These are phyloP conservation scores for Colletotrichum somersetense DNA, from an alignment of 2,329 filamentous ascomycete species.

Conservation along the genomic window DNA sequence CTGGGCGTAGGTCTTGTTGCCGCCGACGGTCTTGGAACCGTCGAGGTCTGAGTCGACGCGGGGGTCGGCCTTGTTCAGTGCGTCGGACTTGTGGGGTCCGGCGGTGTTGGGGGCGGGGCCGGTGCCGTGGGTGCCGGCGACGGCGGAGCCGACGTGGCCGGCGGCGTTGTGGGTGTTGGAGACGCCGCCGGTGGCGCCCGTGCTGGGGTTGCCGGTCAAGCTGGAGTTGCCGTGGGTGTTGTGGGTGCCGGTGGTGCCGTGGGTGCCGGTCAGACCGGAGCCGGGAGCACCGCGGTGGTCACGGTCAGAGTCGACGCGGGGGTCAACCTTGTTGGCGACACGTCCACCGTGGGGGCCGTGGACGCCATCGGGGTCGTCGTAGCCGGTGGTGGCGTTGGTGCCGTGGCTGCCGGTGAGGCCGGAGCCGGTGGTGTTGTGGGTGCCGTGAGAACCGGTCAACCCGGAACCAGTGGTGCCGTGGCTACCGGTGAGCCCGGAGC, in stretches of 20 bases:
- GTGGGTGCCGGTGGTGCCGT: constrained; percentile 40
- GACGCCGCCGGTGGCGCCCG: constrained; percentile 36
- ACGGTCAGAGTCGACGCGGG: too few relatives aligned
- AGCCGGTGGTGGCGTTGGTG: constrained; percentile 45
- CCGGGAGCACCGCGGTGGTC: constrained; percentile 36
- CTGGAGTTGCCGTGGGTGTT: constrained; percentile 36
- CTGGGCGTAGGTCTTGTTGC: constrained; percentile 61
- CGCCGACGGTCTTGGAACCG: constrained; percentile 65
- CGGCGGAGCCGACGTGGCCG: constrained; percentile 44
- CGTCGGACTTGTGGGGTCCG: constrained; percentile 63
- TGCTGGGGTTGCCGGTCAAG: constrained; percentile 28
- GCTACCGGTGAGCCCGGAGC: constrained; percentile 25
- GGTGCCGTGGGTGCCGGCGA: constrained; percentile 39
- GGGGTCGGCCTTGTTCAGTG: constrained; percentile 68
- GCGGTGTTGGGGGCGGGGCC: constrained; percentile 53
- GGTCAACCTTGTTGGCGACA: too few relatives aligned
- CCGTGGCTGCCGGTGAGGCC: constrained; percentile 36
- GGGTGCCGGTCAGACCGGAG: constrained; percentile 44
- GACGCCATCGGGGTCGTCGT: too few relatives aligned
- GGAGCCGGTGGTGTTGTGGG: constrained; percentile 17
- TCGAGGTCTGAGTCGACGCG: constrained; percentile 68
- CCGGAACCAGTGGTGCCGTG: constrained; percentile 18
- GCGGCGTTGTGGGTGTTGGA: constrained; percentile 37
- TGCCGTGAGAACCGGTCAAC: not conserved
- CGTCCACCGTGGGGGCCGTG: too few relatives aligned